Conservation (phyloP, 495 filamentous ascomycete genomes). For the Filosporella fistucella region DNA sequence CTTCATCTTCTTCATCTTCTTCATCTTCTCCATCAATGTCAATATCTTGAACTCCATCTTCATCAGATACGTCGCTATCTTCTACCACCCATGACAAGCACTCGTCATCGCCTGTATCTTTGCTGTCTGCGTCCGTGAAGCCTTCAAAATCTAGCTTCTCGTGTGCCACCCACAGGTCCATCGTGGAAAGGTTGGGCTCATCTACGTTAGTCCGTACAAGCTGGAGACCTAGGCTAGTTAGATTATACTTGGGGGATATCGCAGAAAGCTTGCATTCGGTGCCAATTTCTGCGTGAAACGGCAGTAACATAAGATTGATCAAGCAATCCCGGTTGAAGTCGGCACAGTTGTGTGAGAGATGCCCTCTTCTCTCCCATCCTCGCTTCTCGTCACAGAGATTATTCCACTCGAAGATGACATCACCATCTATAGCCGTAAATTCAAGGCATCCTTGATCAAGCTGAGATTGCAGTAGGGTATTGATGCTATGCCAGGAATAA, state of each 20-base stretch:
- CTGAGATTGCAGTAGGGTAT: constrained; percentile 6
- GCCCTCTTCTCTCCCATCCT: not conserved
- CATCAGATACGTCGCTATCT: not conserved
- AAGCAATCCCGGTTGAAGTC: constrained; percentile 6
- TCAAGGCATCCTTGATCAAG: constrained; percentile 4
- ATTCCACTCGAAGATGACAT: constrained; percentile 10
- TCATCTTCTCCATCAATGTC: not conserved
- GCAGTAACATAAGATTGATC: constrained; percentile 6
- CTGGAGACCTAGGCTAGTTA: not conserved
- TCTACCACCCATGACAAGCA: not conserved
- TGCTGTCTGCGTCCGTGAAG: not conserved
- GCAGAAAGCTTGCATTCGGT: not conserved
- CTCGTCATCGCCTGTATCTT: not conserved
- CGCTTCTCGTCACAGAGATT: not conserved
- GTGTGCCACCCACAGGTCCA: not conserved
- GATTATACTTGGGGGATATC: not conserved
- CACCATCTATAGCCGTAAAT: constrained; percentile 5
- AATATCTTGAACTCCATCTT: not conserved
- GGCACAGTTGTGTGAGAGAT: not conserved
- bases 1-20: not conserved
- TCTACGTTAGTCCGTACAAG: constrained; percentile 1
- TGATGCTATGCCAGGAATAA: constrained; percentile 12
- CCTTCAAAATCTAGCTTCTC: not conserved
- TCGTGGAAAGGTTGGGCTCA: not conserved
- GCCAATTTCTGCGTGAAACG: constrained; percentile 1